Percentiles rank a stretch among this genome's conserved stretches.
Evolutionary conservation across 257 asterid genomes (phyloP).

Genomic region (Ehretia macrophylla): DNA sequence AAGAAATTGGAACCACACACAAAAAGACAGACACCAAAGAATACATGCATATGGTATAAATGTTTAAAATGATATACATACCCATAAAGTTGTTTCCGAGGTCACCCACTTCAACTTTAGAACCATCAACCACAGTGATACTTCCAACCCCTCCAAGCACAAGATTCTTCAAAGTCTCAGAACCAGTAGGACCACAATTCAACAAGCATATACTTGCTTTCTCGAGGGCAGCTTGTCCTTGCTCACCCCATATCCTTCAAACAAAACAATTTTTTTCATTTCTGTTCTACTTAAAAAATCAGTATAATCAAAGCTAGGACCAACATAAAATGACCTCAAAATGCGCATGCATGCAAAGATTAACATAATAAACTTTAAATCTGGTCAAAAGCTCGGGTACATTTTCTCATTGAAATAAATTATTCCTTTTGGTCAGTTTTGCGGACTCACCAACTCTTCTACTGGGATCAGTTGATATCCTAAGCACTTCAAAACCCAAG

Average conservation of each 20-base stretch:
- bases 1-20: slow-evolving; percentile 3
- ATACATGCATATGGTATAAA: not conserved
- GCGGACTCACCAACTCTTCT: too few species aligned
- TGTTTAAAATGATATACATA: slow-evolving; percentile 17
- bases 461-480: too few species aligned
- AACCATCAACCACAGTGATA: slow-evolving; percentile 91
- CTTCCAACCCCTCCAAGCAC: slow-evolving; percentile 99
- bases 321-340: not conserved
- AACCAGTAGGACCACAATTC: slow-evolving; percentile 97
- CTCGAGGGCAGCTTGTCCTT: slow-evolving; percentile 96
- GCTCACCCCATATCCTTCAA: slow-evolving; percentile 99
- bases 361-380: too few species aligned
- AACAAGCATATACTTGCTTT: slow-evolving; percentile 90
- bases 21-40: slow-evolving; percentile 1
- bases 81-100: slow-evolving; percentile 94
- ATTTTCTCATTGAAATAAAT: too few species aligned
- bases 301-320: not conserved
- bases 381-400: too few species aligned
- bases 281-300: not conserved
- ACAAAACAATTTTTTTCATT: not conserved
- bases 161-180: slow-evolving; percentile 86
- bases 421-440: too few species aligned
- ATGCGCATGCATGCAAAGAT: too few species aligned
- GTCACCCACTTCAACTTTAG: slow-evolving; percentile 87
- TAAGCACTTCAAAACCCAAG: too few species aligned